phyloP scores from a whole-genome alignment of 2,329 filamentous ascomycete genomes.

The Colletotrichum neosansevieriae region DNA sequence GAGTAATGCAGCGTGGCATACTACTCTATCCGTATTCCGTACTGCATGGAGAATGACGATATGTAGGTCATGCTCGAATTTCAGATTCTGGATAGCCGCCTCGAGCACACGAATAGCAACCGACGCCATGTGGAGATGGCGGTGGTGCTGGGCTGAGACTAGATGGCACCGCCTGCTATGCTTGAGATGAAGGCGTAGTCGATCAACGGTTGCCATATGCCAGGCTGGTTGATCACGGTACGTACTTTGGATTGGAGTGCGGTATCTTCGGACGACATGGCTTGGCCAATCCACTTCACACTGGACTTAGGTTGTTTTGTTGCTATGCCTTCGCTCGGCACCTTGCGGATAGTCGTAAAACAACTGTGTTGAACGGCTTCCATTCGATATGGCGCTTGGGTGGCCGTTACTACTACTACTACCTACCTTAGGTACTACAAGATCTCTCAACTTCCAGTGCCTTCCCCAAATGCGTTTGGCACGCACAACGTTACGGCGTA shows the following conservation, averaged over 20 bases:
- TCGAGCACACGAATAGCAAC: slow-evolving; percentile 10
- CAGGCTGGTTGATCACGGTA: slow-evolving; percentile 1
- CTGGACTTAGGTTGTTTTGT: too few relatives aligned
- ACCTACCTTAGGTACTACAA: too few relatives aligned
- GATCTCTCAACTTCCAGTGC: too few relatives aligned
- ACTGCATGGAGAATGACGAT: slow-evolving; percentile 27
- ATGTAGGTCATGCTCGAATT: neutral
- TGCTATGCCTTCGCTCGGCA: too few relatives aligned
- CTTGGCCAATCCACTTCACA: too few relatives aligned
- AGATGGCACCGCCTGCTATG: slow-evolving; percentile 33
- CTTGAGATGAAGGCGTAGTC: slow-evolving; percentile 35
- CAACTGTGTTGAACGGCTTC: too few relatives aligned
- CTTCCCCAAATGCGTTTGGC: too few relatives aligned
- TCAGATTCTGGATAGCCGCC: neutral
- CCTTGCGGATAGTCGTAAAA: too few relatives aligned
- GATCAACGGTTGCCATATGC: slow-evolving; percentile 22
- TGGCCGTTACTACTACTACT: too few relatives aligned
- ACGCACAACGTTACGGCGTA: too few relatives aligned
- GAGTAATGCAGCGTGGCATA: slow-evolving; percentile 8
- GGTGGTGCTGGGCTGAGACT: slow-evolving; percentile 28
- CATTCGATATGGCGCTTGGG: too few relatives aligned
- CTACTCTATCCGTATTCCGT: neutral
- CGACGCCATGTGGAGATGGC: slow-evolving; percentile 33
- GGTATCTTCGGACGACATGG: neutral
- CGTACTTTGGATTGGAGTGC: neutral